Evolutionary conservation across 352 stramenopile species (phyloP), one percentile per base, ranked within the genome.

Genomic region (Phytophthora fragariaefolia): DNA sequence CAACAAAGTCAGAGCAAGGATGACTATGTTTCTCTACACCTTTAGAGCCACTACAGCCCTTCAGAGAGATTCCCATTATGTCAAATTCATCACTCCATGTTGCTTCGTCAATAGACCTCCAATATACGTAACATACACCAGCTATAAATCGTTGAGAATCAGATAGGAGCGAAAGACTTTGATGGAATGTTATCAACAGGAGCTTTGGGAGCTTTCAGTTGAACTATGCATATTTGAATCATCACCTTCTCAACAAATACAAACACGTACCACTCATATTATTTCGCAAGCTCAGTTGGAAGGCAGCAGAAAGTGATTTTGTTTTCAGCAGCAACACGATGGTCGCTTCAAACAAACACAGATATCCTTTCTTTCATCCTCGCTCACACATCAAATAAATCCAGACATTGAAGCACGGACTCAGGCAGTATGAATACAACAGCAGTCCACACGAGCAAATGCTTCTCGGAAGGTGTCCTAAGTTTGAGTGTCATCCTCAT

Each of bases 91-190:
- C 80, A 91, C 61, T 71, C 82, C 80, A 73, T 82, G 67, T 66
- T 42, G 20, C 53, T 50, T 50, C n/a, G 18, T 30, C 61, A 6
- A 54, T 26, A 36, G 2, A 49, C 6, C 72, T 1, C 62, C n/a
- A 56, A 13, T 50, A 27, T 18, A 68, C 26, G 50, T 13, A 3
- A 66, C 22, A 63, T 13, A 36, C 43, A 46, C 28, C 34, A 56
- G 7, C 50, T 48, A 27, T 40, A 61, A 30, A 18, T 62, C 17
- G 61, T 76, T 79, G 71, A 85, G 73, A 83, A 90, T 89, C 83
- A 87, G 80, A 91, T 91, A 91, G 80, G 80, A 91, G 80, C 83
- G 83, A 91, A 91, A 91, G 83, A 91, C 80, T 83, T 87, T 90
- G 74, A 81, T 87, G 73, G 74, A 76, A 69, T 56, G 66, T 74